Percentiles rank a stretch among this genome's conserved stretches.
Evolutionary conservation across 257 asterid genomes (phyloP).

Genomic region (Nicotiana paniculata): DNA sequence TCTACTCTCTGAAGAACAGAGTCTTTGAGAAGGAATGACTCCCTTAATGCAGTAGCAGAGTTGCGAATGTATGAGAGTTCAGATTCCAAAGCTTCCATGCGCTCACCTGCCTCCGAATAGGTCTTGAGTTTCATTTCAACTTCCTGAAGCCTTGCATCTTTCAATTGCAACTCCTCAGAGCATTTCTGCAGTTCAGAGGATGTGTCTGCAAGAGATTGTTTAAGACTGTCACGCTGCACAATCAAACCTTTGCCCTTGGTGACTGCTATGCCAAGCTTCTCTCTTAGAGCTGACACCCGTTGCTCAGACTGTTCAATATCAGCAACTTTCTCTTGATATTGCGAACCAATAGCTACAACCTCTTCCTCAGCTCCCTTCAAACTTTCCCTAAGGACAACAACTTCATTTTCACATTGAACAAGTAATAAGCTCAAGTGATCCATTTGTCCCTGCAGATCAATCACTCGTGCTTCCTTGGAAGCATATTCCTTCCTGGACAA

Average conservation of each 20-base stretch:
- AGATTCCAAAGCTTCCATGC: slow-evolving; percentile 96
- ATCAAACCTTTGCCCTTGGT: slow-evolving; percentile 95
- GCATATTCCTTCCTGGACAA: slow-evolving; percentile 23
- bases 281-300: slow-evolving; percentile 83
- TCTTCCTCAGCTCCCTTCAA: slow-evolving; percentile 54
- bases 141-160: slow-evolving; percentile 70
- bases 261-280: slow-evolving; percentile 93
- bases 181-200: slow-evolving; percentile 68
- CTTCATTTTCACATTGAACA: slow-evolving; percentile 62
- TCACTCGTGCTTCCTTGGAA: slow-evolving; percentile 46
- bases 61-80: slow-evolving; percentile 97
- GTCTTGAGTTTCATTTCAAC: slow-evolving; percentile 77
- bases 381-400: slow-evolving; percentile 48
- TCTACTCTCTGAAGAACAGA: slow-evolving; percentile 92
- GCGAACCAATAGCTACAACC: slow-evolving; percentile 36
- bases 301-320: slow-evolving; percentile 92
- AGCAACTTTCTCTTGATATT: slow-evolving; percentile 52
- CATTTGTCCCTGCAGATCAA: slow-evolving; percentile 47
- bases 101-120: slow-evolving; percentile 94
- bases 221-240: slow-evolving; percentile 85
- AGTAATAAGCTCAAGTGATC: slow-evolving; percentile 45
- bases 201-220: slow-evolving; percentile 76
- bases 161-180: slow-evolving; percentile 66
- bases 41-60: slow-evolving; percentile 92
- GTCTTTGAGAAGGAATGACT: slow-evolving; percentile 96